Evolutionary conservation across 176 grass and related monocot genomes (phyloP).

Genomic region (Coix lacrymajobi): DNA sequence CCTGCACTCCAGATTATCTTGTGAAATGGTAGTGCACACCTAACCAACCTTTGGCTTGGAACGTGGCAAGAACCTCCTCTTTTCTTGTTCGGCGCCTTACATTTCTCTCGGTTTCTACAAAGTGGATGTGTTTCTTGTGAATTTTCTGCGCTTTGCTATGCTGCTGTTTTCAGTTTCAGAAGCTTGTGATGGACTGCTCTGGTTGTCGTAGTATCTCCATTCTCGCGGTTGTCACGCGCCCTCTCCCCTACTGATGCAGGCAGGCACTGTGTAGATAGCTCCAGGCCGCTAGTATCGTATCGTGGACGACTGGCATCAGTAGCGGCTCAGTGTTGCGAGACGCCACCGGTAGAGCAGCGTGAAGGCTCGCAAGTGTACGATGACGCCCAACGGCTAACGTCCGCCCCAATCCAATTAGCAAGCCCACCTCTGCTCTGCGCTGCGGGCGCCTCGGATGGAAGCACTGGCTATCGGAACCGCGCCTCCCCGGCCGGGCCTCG

Average conservation of each 20-base stretch:
- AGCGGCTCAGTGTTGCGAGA: neutral
- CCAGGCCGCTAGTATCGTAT: neutral
- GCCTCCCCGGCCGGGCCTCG: constrained; percentile 29
- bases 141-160: neutral
- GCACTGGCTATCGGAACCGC: constrained; percentile 27
- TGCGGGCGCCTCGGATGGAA: constrained; percentile 31
- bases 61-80: neutral
- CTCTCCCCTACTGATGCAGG: neutral
- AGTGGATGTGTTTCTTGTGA: neutral
- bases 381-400: neutral
- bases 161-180: neutral
- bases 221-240: too few species aligned
- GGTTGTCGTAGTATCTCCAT: too few species aligned
- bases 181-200: neutral
- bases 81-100: neutral
- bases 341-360: too few species aligned
- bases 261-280: too few species aligned
- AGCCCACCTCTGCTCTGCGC: neutral
- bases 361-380: neutral
- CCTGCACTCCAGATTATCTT: neutral
- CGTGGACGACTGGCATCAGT: neutral
- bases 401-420: constrained; percentile 2
- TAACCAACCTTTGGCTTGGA: neutral
- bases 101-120: neutral
- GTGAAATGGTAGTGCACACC: neutral